phyloP scores from a whole-genome alignment of 768 basidiomycete species.

The Podaxis carcinomalis region DNA sequence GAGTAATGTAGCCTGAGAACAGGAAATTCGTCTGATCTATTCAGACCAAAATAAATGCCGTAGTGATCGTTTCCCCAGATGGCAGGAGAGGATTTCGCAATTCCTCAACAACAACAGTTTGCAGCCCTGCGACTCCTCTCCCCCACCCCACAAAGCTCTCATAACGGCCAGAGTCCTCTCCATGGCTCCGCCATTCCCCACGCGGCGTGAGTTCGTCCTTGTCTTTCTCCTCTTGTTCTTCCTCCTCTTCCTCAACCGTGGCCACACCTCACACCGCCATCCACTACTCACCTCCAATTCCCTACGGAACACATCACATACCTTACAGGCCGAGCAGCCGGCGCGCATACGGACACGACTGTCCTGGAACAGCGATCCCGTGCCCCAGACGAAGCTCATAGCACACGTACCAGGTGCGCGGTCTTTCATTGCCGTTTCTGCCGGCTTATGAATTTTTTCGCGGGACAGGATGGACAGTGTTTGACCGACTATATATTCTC shows the following conservation, averaged over 20 bases:
- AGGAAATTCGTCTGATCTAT: neutral
- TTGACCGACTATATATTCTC: conserved; percentile 76
- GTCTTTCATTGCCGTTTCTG: conserved; percentile 4
- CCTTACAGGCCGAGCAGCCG: conserved; percentile 13
- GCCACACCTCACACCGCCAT: conserved; percentile 4
- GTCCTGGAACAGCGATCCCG: conserved; percentile 30
- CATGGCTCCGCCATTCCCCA: conserved; percentile 14
- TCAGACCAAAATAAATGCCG: neutral
- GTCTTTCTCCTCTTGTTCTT: conserved; percentile 13
- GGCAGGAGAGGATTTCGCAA: neutral
- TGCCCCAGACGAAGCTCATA: conserved; percentile 63
- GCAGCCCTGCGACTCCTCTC: neutral
- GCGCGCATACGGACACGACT: conserved; percentile 24
- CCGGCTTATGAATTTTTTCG: neutral
- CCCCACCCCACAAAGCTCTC: conserved; percentile 12
- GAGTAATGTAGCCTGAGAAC: neutral
- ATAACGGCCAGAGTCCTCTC: neutral
- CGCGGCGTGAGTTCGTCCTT: conserved; percentile 15
- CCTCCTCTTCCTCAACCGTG: conserved; percentile 10
- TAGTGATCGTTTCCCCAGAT: neutral
- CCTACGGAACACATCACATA: conserved; percentile 7
- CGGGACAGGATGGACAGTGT: conserved; percentile 82
- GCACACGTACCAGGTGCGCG: conserved; percentile 70
- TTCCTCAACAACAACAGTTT: neutral
- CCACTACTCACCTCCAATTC: conserved; percentile 2